Base-by-base conservation (phyloP, 208 protist genomes). In the Leishmania gerbilli region DNA sequence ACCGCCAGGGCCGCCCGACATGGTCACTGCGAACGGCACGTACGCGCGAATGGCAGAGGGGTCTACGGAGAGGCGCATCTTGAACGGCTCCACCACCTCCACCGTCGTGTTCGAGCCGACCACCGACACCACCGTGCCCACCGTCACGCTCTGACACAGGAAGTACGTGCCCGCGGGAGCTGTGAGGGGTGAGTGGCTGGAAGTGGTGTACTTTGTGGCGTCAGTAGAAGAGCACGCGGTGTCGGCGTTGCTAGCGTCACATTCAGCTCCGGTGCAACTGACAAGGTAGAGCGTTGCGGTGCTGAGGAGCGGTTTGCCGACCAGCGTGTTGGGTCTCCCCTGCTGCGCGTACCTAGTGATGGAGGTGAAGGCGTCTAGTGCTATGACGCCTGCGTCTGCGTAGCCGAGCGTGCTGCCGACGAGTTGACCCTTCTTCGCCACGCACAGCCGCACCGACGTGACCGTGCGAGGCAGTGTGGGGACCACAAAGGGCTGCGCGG, bases 141-240 rank as follows among this genome's bases (percentile, higher is more conserved):
- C 45, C 45, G 80, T 34, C 37, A 85, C 82, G 56, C 89, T 71
- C 78, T 94, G 89, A 77, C 91, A 95, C 55, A 95, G 51, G 45
- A 88, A 58, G 81, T 93, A 95, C 9, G 71, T 71, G 8, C 91
- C 91, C 7, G 80, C 68, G 1, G 82, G 74, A 21, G 88, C 88
- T 0, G n/a, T 47, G 24, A 79, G 75, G 2, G 51, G 42, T 17
- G 45, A 40, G 11, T 42, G 81, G 60, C 84, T 90, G 71, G 89
- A 90, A 21, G 86, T 83, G 9, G 85, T 91, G 67, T 89, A 94
- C 13, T 82, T 76, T 5, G 74, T 76, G 2, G 64, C 78, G 27
- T 45, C 47, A 15, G 67, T 1, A 6, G 79, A 69, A 21, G 34
- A 72, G 80, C 90, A 93, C 15, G 82, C 68, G 15, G 71, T 60